These are phyloP conservation scores for Ophiostoma pallidulum DNA, from an alignment of 2,329 filamentous ascomycete species.

Conservation along the genomic window DNA sequence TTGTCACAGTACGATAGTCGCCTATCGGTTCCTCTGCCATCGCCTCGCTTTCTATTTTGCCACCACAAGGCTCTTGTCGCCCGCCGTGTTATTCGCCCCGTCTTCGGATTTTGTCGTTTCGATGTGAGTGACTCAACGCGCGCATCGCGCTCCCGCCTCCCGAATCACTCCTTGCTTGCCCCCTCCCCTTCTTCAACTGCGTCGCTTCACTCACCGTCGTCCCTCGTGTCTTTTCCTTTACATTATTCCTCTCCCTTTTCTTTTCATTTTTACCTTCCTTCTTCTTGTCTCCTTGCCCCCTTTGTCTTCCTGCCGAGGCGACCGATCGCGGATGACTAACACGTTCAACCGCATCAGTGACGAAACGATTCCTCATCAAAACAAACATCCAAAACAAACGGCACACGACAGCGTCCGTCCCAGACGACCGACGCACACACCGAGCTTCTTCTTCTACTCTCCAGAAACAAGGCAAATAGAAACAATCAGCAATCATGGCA, in stretches of 20 bases:
- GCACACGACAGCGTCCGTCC: slow-evolving; percentile 1
- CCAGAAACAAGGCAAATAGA: slow-evolving; percentile 6
- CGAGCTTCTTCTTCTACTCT: not conserved
- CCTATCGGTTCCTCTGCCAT: slow-evolving; percentile 39
- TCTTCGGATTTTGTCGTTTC: slow-evolving; percentile 24
- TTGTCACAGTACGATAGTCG: slow-evolving; percentile 53
- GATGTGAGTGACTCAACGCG: slow-evolving; percentile 27
- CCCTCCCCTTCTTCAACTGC: slow-evolving; percentile 13
- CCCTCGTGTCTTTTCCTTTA: not conserved
- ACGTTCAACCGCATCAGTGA: slow-evolving; percentile 2
- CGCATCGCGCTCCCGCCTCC: slow-evolving; percentile 13
- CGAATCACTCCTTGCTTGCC: slow-evolving; percentile 30
- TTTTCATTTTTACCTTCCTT: not conserved
- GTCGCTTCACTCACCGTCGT: not conserved
- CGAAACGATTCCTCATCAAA: not conserved
- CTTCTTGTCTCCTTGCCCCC: not conserved
- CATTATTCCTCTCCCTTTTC: not conserved
- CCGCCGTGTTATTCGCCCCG: slow-evolving; percentile 9
- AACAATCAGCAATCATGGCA: slow-evolving; percentile 55
- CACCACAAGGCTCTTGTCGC: slow-evolving; percentile 17
- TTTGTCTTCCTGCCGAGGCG: not conserved
- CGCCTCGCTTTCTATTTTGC: slow-evolving; percentile 31
- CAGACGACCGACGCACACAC: not conserved
- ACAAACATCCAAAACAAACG: not conserved
- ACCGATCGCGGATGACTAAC: not conserved